Evolutionary conservation across 805 yeast genomes (phyloP), one percentile per base, ranked within the genome.

Genomic region (Ogataea naganishii): DNA sequence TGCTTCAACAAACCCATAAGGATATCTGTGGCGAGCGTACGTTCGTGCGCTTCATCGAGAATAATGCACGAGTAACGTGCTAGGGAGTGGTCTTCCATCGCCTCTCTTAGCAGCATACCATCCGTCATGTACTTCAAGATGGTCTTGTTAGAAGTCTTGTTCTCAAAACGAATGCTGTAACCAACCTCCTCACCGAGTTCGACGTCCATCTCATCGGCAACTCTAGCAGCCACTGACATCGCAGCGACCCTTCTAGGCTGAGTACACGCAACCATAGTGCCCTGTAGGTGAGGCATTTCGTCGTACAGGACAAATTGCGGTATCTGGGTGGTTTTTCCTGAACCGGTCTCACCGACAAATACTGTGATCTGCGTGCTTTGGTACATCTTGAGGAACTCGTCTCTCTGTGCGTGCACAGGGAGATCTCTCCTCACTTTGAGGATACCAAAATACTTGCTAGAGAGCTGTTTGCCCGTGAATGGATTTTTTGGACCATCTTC

Each of bases 161-260:
- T 88, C 45, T 92, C 97, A 51, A 89, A 89, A 64, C 98, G 80
- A 45, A 89, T 82, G 41, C 80, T 75, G 60, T 89, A 89, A 62
- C 98, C 98, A 36, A 89, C 97, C 58, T 89, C 95, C 41, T 80
- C 80, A 20, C 98, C 98, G 30, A 89, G 61, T 36, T 71, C 66
- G 5, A 89, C 97, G 56, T 88, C 97, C 92, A 88, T 75, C 58
- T 89, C 98, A 49, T 85, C 94, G 4, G 97, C 95, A 31, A 89
- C 98, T 65, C 98, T 81, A 40, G 82, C 79, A 14, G 97, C 97
- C 35, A 88, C 97, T 32, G 95, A 82, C 96, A 88, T 89, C 12
- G 98, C 97, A 13, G 98, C 98, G 43, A 89, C 97, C 60, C 98
- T 77, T 64, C 98, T 76, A 12, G 98, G 98, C 58, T 72, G 89